A percentile compares a stretch with the other conserved stretches of the same genome.
phyloP scores from a whole-genome alignment of 495 filamentous ascomycete species.

The Thozetella sp. region DNA sequence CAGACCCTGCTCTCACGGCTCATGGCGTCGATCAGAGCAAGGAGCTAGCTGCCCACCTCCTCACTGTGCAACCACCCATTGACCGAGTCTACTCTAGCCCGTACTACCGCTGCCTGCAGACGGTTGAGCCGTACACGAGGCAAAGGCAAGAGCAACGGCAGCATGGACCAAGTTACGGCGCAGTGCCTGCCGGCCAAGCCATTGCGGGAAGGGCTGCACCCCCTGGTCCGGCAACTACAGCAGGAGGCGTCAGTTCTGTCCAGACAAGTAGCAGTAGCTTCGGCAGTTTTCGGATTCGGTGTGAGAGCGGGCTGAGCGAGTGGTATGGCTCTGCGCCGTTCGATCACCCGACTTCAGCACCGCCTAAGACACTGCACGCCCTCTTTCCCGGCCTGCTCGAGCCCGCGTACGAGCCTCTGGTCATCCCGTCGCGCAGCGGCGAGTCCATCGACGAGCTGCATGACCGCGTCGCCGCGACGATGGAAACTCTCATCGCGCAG shows the following conservation, averaged over 20 bases:
- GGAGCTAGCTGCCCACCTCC: constrained; percentile 70
- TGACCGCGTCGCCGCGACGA: constrained; percentile 70
- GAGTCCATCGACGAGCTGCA: constrained; percentile 81
- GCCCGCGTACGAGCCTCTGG: constrained; percentile 53
- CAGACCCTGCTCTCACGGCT: constrained; percentile 84
- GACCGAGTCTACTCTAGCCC: constrained; percentile 82
- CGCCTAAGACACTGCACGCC: constrained; percentile 52
- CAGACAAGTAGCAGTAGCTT: neutral
- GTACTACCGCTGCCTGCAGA: constrained; percentile 93
- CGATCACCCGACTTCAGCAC: constrained; percentile 78
- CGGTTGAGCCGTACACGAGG: constrained; percentile 71
- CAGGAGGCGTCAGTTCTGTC: neutral
- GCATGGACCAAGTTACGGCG: constrained; percentile 5
- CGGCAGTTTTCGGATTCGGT: constrained; percentile 47
- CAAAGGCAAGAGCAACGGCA: constrained; percentile 38
- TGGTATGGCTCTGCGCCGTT: constrained; percentile 87
- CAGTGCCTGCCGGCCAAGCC: neutral
- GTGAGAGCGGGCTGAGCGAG: constrained; percentile 83
- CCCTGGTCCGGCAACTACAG: neutral
- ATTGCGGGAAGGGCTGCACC: neutral
- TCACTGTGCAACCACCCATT: constrained; percentile 61
- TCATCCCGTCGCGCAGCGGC: constrained; percentile 68
- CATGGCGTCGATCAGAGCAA: constrained; percentile 84
- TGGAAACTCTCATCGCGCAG: constrained; percentile 69
- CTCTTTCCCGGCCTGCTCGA: constrained; percentile 67